A percentile compares a stretch with the other conserved stretches of the same genome.
Conservation (phyloP, 2,329 filamentous ascomycete species). For the Paradendryphiella salina region DNA sequence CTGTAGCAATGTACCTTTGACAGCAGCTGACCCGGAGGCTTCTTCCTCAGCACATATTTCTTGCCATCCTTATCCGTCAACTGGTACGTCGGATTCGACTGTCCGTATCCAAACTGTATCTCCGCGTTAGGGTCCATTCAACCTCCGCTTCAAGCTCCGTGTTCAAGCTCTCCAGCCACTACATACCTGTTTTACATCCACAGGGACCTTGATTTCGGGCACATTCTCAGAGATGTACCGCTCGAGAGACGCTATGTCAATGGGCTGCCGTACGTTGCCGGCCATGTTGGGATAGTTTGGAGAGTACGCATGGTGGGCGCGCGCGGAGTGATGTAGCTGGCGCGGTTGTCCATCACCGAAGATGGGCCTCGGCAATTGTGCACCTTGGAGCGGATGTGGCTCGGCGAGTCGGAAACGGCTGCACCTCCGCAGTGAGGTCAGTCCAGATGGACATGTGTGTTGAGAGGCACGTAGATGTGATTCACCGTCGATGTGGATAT, state of each 20-base stretch:
- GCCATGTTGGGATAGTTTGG: constrained; percentile 63
- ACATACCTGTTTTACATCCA: constrained; percentile 84
- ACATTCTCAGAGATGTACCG: constrained; percentile 76
- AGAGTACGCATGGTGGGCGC: constrained; percentile 20
- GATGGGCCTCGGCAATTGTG: constrained; percentile 15
- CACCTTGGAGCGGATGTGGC: constrained; percentile 15
- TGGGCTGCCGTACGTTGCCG: constrained; percentile 84
- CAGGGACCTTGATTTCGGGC: constrained; percentile 78
- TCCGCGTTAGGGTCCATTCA: constrained; percentile 1
- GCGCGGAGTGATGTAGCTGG: constrained; percentile 17
- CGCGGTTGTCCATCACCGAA: constrained; percentile 18
- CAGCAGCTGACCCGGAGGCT: constrained; percentile 90
- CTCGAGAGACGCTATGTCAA: constrained; percentile 79
- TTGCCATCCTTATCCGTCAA: constrained; percentile 71
- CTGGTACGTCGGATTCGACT: constrained; percentile 96
- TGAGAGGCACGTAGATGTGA: too few relatives aligned
- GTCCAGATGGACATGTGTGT: not conserved
- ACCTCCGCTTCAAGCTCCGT: not conserved
- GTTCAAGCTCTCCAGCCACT: not conserved
- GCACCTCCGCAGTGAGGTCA: constrained; percentile 6
- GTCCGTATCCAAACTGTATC: constrained; percentile 86
- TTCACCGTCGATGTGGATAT: too few relatives aligned
- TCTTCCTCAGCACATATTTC: constrained; percentile 92
- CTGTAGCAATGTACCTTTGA: constrained; percentile 52
- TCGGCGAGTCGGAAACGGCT: constrained; percentile 12